Evolutionary conservation across 1,284 basidiomycete genomes (phyloP), one percentile per base, ranked within the genome.

Genomic region (Tilletiopsis washingtonensis): DNA sequence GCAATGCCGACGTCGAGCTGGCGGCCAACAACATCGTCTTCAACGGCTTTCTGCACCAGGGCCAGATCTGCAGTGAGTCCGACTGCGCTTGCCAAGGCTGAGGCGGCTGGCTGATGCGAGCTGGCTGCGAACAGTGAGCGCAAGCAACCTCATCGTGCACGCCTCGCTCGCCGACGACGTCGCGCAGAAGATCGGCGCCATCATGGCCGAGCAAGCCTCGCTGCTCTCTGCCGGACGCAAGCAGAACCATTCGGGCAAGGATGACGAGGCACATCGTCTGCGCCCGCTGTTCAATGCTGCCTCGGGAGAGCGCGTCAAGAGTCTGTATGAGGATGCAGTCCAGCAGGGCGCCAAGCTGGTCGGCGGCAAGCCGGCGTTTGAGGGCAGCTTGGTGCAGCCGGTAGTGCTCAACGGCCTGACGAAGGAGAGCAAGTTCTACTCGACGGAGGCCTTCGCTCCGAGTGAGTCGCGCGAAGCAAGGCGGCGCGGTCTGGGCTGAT

Each of bases 11-110:
- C 62, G 69, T 84, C 19, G 67, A 77, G 4, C 74, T 80, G n/a
- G 82, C 82, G 0, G 80, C 82, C 0, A 64, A 66, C 41, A 58
- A 61, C n/a, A 56, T 64, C 23, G 40, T 57, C n/a, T 79, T 76
- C 38, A 82, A 81, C 9, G 79, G 80, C 1, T 77, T 84, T 61
- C 60, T 81, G 23, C 79, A 82, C 70, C 81, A 80, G 3, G 83
- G 83, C 2, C 77, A 85, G 74, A 77, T 85, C 44, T 85, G 84
- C 75, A 84, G 84, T n/a, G n/a, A n/a, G 82, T n/a, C n/a, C n/a
- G n/a, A n/a, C n/a, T n/a, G n/a, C n/a, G n/a, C n/a, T n/a, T n/a
- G n/a, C n/a, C n/a, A n/a, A n/a, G n/a, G n/a, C n/a, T n/a, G n/a
- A n/a, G n/a, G n/a, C n/a, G n/a, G n/a, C n/a, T n/a, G n/a, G n/a